A percentile compares a stretch with the other conserved stretches of the same genome.
Evolutionary conservation across 1,284 basidiomycete genomes (phyloP).

Genomic region (Trichosporon ovoides): DNA sequence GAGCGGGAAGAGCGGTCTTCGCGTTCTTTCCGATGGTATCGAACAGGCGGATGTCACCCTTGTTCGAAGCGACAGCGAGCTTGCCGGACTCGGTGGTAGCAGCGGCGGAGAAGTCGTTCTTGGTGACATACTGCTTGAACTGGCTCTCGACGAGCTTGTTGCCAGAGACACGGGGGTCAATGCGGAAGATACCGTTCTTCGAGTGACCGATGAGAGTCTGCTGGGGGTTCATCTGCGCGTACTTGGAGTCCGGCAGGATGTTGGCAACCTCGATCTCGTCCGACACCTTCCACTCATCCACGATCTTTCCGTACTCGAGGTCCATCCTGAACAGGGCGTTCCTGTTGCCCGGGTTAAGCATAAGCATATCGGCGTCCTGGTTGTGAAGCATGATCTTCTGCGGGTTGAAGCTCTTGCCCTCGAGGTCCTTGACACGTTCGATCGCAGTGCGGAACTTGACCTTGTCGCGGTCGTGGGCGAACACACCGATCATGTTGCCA

Average conservation of each 20-base stretch:
- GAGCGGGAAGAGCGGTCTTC: slow-evolving; percentile 93
- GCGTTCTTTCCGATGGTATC: slow-evolving; percentile 98
- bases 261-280: slow-evolving; percentile 80
- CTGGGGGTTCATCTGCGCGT: slow-evolving; percentile 85
- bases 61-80: slow-evolving; percentile 89
- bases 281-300: slow-evolving; percentile 97
- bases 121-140: slow-evolving; percentile 92
- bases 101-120: slow-evolving; percentile 93
- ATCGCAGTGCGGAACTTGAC: slow-evolving; percentile 88
- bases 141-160: slow-evolving; percentile 90
- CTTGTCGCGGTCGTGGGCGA: slow-evolving; percentile 72
- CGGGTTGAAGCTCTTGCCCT: slow-evolving; percentile 80
- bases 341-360: slow-evolving; percentile 80
- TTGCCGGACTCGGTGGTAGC: slow-evolving; percentile 81
- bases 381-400: slow-evolving; percentile 96
- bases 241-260: slow-evolving; percentile 90
- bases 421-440: slow-evolving; percentile 71
- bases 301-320: slow-evolving; percentile 90
- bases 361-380: slow-evolving; percentile 91
- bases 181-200: slow-evolving; percentile 91
- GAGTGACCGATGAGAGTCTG: slow-evolving; percentile 85
- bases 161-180: slow-evolving; percentile 87
- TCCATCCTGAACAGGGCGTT: slow-evolving; percentile 88
- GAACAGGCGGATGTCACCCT: slow-evolving; percentile 93
- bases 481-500: slow-evolving; percentile 96